Base-by-base conservation (phyloP, 352 stramenopile species). In the Pythium plurisporium region DNA sequence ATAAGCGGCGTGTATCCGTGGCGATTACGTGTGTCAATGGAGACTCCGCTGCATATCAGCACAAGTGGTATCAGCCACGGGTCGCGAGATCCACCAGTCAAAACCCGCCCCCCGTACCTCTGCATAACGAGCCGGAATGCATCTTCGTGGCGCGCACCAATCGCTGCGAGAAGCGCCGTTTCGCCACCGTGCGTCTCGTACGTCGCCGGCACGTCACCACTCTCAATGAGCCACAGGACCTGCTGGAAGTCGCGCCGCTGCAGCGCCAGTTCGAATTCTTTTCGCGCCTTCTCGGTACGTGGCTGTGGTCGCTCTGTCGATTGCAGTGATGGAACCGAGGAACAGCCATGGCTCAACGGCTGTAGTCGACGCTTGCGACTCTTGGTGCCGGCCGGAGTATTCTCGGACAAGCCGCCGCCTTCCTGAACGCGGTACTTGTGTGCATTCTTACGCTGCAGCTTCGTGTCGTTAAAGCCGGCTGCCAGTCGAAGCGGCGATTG, bases 1-100 rank as follows among this genome's bases (percentile, higher is more conserved):
- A 91, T 92, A 19, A 92, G 55, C 25, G 80, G 68, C 9, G 82
- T 89, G 58, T 86, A 88, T 4, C 82, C 80, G 29, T 79, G 73
- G 23, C 62, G 55, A 45, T 77, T 92, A 19, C 55, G 44, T 5
- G 49, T 59, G 43, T 89, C 66, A 41, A 89, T 82, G 1, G 79
- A 86, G 25, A 82, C 62, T 5, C 78, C 82, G 11, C 75, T 87
- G 48, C 6, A 19, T 23, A 23, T 58, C 1, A 55, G 5, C n/a
- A 49, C 20, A 25, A 34, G 6, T 49, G 10, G 25, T 7, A 20
- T 26, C 5, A 40, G 3, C 19, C 15, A 36, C 36, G 36, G 5
- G 5, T 12, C 30, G 12, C 8, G 9, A 47, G 41, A 29, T 31
- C 23, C 4, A 47, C 25, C 29, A 47, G 23, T 47, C 20, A 47